Evolutionary conservation across 257 asterid genomes (phyloP).

Genomic region (Solanum arcanum): DNA sequence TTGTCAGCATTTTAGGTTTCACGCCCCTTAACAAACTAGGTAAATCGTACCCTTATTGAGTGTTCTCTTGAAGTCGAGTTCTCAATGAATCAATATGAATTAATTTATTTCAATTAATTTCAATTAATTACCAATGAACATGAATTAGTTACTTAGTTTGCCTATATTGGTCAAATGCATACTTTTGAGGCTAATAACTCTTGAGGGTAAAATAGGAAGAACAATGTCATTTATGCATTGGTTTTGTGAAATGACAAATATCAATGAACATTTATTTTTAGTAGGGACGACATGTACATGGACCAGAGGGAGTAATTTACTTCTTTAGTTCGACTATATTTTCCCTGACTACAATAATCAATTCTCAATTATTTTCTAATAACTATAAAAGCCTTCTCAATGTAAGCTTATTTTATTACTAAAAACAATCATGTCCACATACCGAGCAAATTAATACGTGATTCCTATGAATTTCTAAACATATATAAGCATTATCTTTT

Average conservation of each 20-base stretch:
- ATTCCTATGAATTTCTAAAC: neutral
- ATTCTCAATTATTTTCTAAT: neutral
- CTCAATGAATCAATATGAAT: neutral
- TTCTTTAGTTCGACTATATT: neutral
- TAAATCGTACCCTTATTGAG: neutral
- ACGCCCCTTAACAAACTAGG: neutral
- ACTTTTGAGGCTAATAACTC: neutral
- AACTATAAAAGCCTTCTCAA: neutral
- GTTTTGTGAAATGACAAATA: neutral
- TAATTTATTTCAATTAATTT: too few species aligned
- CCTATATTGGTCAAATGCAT: neutral
- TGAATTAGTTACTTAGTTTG: neutral
- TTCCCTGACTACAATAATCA: neutral
- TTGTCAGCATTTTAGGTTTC: neutral
- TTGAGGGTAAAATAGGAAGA: neutral
- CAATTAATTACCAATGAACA: neutral
- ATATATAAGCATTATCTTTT: neutral
- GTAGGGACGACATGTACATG: neutral
- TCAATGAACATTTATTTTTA: neutral
- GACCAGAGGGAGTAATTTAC: neutral
- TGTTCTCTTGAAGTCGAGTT: neutral
- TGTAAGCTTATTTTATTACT: neutral
- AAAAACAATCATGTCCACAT: neutral
- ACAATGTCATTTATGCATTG: neutral
- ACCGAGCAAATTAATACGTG: neutral